These are phyloP conservation scores for Camelina hispida DNA, from an alignment of 345 rosid species.

Conservation along the genomic window DNA sequence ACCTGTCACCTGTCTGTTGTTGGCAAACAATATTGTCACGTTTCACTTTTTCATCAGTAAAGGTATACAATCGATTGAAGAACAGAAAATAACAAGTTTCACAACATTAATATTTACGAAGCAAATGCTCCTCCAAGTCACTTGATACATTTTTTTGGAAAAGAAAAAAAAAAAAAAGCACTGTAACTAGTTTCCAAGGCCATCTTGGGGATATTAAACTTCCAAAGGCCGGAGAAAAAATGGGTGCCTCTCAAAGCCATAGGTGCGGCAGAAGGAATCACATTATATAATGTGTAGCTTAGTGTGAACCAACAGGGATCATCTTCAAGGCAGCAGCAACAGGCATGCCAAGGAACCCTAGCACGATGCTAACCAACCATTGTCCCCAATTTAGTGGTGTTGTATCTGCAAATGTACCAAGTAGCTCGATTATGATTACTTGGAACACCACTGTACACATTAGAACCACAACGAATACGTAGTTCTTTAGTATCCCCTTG, in stretches of 20 bases:
- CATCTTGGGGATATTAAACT: conserved; percentile 26
- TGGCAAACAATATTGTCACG: not conserved
- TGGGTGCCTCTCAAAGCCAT: conserved; percentile 1
- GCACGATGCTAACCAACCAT: conserved; percentile 72
- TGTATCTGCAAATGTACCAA: conserved; percentile 78
- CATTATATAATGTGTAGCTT: conserved; percentile 21
- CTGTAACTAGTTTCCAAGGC: conserved; percentile 27
- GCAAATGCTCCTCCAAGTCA: not conserved
- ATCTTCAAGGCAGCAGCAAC: conserved; percentile 80
- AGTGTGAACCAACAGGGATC: conserved; percentile 65
- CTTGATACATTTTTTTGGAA: not conserved
- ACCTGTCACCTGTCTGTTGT: not conserved
- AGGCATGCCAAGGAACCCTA: conserved; percentile 98
- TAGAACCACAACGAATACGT: conserved; percentile 65
- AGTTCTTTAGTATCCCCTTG: conserved; percentile 67
- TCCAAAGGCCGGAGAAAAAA: conserved; percentile 33
- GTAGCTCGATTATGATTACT: conserved; percentile 64
- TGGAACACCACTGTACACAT: conserved; percentile 67
- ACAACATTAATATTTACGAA: conserved; percentile 27
- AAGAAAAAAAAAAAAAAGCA: not conserved
- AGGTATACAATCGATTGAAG: not conserved
- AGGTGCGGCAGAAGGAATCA: conserved; percentile 8
- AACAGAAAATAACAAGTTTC: not conserved
- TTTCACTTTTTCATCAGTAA: conserved; percentile 4
- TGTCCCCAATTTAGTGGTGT: conserved; percentile 68